Conservation (phyloP, 331 rosid genomes). For the Acacia concinna region DNA sequence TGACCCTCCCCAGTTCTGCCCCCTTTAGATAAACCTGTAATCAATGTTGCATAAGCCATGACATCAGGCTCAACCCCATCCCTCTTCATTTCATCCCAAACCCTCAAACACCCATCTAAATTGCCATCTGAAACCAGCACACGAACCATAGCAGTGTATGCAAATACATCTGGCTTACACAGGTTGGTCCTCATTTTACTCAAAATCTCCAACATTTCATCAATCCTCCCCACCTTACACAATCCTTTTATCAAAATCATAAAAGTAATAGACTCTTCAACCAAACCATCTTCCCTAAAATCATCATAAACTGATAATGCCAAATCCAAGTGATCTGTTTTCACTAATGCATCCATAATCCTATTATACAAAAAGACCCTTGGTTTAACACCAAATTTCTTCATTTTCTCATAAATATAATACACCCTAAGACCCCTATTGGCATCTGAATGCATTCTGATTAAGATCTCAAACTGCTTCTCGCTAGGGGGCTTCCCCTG, state of each 20-base stretch:
- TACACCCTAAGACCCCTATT: slow-evolving; percentile 77
- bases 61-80: slow-evolving; percentile 61
- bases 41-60: slow-evolving; percentile 73
- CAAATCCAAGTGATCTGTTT: slow-evolving; percentile 56
- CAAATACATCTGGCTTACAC: slow-evolving; percentile 85
- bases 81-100: slow-evolving; percentile 82
- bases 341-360: slow-evolving; percentile 74
- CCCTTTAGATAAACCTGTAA: slow-evolving; percentile 54
- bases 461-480: slow-evolving; percentile 87
- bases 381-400: slow-evolving; percentile 69
- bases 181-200: slow-evolving; percentile 60
- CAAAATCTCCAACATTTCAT: slow-evolving; percentile 64
- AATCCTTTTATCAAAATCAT: slow-evolving; percentile 80
- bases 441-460: slow-evolving; percentile 78
- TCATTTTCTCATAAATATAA: slow-evolving; percentile 75
- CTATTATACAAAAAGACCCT: slow-evolving; percentile 75
- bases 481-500: slow-evolving; percentile 81
- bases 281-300: slow-evolving; percentile 60
- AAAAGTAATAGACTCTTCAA: slow-evolving; percentile 74
- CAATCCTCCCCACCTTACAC: slow-evolving; percentile 67
- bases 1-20: slow-evolving; percentile 64
- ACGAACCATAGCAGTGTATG: slow-evolving; percentile 65
- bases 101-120: slow-evolving; percentile 66
- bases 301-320: slow-evolving; percentile 65
- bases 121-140: slow-evolving; percentile 55